Percentiles rank a stretch among this genome's conserved stretches.
Conservation (phyloP, 768 basidiomycete genomes). For the Lentinula sp. region DNA sequence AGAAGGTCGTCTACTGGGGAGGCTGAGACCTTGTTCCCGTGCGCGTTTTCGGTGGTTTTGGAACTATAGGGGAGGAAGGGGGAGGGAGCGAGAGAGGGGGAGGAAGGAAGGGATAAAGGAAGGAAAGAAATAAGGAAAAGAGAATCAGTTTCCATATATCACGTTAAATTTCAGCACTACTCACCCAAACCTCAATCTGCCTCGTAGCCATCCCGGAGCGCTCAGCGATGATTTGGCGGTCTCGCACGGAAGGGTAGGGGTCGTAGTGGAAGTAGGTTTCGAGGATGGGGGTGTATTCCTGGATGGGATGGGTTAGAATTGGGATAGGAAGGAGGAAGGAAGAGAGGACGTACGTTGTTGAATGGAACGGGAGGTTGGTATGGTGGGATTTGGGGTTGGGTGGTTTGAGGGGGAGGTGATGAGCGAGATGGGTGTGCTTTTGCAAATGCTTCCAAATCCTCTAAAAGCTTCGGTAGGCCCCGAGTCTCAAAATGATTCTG, state of each 20-base stretch:
- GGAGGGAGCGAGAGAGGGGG: too few species aligned
- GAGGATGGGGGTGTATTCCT: constrained; percentile 41
- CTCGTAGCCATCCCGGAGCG: constrained; percentile 35
- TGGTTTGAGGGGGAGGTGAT: background rate
- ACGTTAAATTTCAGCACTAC: too few species aligned
- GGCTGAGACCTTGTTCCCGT: background rate
- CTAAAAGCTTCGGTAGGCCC: background rate
- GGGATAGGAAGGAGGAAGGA: background rate
- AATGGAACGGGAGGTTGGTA: background rate
- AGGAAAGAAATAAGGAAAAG: background rate
- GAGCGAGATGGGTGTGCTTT: background rate
- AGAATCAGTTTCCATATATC: too few species aligned
- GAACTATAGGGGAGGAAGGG: constrained; percentile 27
- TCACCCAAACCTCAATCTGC: constrained; percentile 54
- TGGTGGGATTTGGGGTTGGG: background rate
- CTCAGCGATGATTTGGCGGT: constrained; percentile 32
- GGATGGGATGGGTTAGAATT: background rate
- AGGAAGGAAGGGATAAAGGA: background rate
- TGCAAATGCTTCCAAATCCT: background rate
- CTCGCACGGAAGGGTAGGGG: constrained; percentile 36
- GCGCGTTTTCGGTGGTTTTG: constrained; percentile 38
- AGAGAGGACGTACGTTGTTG: background rate
- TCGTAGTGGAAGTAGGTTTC: constrained; percentile 43
- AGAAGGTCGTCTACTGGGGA: background rate
- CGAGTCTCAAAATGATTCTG: background rate